A percentile compares a stretch with the other conserved stretches of the same genome.
Evolutionary conservation across 2,329 filamentous ascomycete genomes (phyloP).

Genomic region (Aaosphaeria pasadenensis): DNA sequence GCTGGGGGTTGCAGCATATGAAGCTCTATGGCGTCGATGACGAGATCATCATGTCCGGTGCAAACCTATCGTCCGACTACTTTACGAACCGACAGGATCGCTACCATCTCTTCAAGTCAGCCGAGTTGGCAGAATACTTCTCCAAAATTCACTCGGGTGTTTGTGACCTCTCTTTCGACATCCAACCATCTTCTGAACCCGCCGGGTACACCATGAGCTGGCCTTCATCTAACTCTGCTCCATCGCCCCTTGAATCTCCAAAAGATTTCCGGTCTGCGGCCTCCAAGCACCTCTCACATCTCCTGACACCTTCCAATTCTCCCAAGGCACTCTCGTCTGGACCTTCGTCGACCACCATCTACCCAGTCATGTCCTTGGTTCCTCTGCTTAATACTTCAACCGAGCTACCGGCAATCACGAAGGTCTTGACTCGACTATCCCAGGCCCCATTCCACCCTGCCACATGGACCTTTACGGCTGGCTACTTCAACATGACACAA

Average conservation of each 20-base stretch:
- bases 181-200: conserved; percentile 58
- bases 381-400: conserved; percentile 85
- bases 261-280: conserved; percentile 67
- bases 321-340: conserved; percentile 11
- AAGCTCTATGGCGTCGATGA: conserved; percentile 96
- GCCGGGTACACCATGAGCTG: conserved; percentile 61
- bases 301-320: conserved; percentile 57
- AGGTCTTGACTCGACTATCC: conserved; percentile 70
- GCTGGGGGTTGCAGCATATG: conserved; percentile 98
- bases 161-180: conserved; percentile 75
- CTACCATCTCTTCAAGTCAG: conserved; percentile 86
- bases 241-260: conserved; percentile 70
- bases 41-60: conserved; percentile 85
- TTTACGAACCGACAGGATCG: conserved; percentile 94
- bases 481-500: conserved; percentile 96
- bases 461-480: conserved; percentile 94
- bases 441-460: conserved; percentile 62
- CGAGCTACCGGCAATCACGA: conserved; percentile 77
- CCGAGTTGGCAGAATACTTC: conserved; percentile 79
- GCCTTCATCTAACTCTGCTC: conserved; percentile 71
- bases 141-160: conserved; percentile 72
- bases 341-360: conserved; percentile 55
- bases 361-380: conserved; percentile 84
- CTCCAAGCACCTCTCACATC: conserved; percentile 61
- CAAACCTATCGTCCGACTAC: conserved; percentile 90